Evolutionary conservation across 139 green algal genomes (phyloP).

Genomic region (Asterochloris sp.): DNA sequence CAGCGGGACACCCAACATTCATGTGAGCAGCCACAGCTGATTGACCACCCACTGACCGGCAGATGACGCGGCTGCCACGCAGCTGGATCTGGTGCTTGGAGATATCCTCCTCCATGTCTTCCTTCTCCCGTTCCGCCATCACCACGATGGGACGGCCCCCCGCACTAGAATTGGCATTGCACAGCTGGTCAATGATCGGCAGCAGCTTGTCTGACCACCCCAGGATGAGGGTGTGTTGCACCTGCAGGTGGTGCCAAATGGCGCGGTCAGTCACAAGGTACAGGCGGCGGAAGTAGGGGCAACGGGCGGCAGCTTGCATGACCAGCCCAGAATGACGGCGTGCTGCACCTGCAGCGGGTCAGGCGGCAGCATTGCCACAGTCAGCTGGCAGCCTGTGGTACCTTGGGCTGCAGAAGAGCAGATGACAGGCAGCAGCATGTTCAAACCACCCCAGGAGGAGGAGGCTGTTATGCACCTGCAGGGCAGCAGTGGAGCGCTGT

Average conservation of each 20-base stretch:
- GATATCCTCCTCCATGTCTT: conserved; percentile 60
- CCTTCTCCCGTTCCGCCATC: conserved; percentile 50
- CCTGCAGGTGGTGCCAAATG: not conserved
- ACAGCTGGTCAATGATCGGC: conserved; percentile 52
- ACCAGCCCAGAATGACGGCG: too few relatives aligned
- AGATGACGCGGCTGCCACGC: conserved; percentile 46
- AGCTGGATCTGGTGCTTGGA: conserved; percentile 25
- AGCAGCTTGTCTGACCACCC: conserved; percentile 34
- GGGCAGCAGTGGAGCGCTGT: too few relatives aligned
- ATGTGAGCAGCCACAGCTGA: too few relatives aligned
- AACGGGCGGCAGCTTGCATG: not conserved
- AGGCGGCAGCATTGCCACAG: too few relatives aligned
- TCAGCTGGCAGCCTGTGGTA: too few relatives aligned
- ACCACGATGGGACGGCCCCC: conserved; percentile 48
- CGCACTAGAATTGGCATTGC: conserved; percentile 45
- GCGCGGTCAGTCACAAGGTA: not conserved
- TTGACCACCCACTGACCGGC: conserved; percentile 14
- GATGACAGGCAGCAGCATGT: too few relatives aligned
- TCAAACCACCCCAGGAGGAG: too few relatives aligned
- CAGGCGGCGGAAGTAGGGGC: not conserved
- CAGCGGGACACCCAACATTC: too few relatives aligned
- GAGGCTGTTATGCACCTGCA: too few relatives aligned
- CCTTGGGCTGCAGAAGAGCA: too few relatives aligned
- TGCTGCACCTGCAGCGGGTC: too few relatives aligned
- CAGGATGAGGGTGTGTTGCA: not conserved